Percentiles rank a stretch among this genome's conserved stretches.
Conservation (phyloP, 306 rosid species). For the Acacia confusa region DNA sequence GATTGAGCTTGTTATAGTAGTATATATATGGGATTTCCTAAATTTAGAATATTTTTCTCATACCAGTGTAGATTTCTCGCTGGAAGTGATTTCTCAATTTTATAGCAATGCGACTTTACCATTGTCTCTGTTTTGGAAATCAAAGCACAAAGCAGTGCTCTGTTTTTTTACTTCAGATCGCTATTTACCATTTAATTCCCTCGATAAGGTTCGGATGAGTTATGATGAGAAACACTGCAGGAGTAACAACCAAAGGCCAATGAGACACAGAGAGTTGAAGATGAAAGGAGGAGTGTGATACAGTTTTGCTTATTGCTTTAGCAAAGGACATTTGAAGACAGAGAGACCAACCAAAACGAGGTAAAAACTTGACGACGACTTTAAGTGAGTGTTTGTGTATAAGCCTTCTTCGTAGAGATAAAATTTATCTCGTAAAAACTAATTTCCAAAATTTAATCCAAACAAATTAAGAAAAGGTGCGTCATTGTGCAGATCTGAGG, state of each 20-base stretch:
- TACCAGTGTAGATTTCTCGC: constrained; percentile 3
- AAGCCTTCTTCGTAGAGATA: too few species aligned
- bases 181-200: neutral
- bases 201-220: neutral
- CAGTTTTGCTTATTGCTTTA: neutral
- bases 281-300: neutral
- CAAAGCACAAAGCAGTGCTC: neutral
- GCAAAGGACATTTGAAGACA: neutral
- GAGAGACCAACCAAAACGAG: neutral
- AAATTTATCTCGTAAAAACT: too few species aligned
- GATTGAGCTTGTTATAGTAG: constrained; percentile 37
- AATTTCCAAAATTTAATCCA: too few species aligned
- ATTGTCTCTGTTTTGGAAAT: constrained; percentile 20
- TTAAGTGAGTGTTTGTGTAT: too few species aligned
- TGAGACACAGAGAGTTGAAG: neutral
- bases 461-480: neutral
- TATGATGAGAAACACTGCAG: neutral
- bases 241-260: neutral
- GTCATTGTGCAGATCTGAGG: neutral
- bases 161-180: neutral
- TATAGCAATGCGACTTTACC: constrained; percentile 37
- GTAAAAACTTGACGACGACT: neutral
- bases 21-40: constrained; percentile 29
- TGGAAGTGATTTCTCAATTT: constrained; percentile 39
- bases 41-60: constrained; percentile 1